Evolutionary conservation across 1,284 basidiomycete species (phyloP), one percentile per base, ranked within the genome.

Genomic region (Gymnopus androsaceus): DNA sequence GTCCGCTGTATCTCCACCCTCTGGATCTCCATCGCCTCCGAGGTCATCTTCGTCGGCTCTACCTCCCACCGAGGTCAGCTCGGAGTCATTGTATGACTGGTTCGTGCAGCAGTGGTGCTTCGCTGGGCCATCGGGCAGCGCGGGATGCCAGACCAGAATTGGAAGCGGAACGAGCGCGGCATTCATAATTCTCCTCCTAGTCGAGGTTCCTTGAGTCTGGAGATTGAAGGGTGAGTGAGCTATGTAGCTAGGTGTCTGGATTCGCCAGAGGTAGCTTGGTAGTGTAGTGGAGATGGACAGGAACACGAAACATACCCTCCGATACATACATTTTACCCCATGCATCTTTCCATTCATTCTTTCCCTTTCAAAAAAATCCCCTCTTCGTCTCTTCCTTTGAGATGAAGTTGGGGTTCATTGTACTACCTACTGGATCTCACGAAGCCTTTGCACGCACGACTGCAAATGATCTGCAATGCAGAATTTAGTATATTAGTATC

Each of bases 71-170:
- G 61, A 59, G 42, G 64, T 55, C 28, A 64, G 67, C 25, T 66
- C 67, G 25, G 75, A 76, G 23, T 69, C 69, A 33, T 71, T 82
- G 30, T 88, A 87, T 60, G 78, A 86, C 55, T 81, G 83, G 40
- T 79, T 88, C 57, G 78, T 88, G 51, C 66, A 74, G 54, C 80
- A 85, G 66, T 88, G 87, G 87, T 88, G 87, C 67, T 88, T 88
- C 66, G 84, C 84, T 25, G 57, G 37, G 33, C 46, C 46, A 8
- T 30, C 44, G 7, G 31, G 7, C n/a, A n/a, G n/a, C 28, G 23
- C 17, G 25, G 41, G 41, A 9, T 48, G 36, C 21, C 48, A 3
- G 36, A 36, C n/a, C 48, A 50, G 2, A 8, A 7, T 17, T 40
- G 12, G 23, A 50, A 19, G 25, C 31, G 23, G 36, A 37, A n/a